Percentiles rank a stretch among this genome's conserved stretches.
Evolutionary conservation across 768 basidiomycete genomes (phyloP).

Genomic region (Tulasnella sp.): DNA sequence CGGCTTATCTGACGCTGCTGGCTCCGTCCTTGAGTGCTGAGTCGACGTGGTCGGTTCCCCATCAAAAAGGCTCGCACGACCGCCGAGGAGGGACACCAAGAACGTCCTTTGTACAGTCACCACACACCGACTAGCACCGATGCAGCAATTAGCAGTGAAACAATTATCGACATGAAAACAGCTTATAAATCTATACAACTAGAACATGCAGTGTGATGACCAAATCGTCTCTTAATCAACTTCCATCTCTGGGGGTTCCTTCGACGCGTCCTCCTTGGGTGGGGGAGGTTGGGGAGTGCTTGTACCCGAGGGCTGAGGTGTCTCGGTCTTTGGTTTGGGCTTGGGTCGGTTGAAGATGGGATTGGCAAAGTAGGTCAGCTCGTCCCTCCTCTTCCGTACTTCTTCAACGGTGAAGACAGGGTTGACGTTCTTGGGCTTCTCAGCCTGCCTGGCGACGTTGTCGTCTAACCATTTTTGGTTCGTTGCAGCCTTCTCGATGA

Average conservation of each 20-base stretch:
- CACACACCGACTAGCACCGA: no score
- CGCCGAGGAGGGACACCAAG: no score
- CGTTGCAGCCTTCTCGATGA: constrained; percentile 85
- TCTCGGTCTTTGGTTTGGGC: constrained; percentile 68
- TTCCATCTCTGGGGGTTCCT: constrained; percentile 65
- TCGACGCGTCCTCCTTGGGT: not conserved
- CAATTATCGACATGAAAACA: not conserved
- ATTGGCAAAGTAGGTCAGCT: constrained; percentile 79
- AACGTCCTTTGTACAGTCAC: no score
- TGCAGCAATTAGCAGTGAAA: not conserved
- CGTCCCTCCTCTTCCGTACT: constrained; percentile 85
- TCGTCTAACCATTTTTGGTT: constrained; percentile 96
- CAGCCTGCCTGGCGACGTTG: constrained; percentile 75
- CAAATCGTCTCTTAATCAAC: constrained; percentile 49
- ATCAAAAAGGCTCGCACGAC: no score
- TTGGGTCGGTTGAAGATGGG: constrained; percentile 89
- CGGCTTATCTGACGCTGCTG: no score
- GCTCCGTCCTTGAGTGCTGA: no score
- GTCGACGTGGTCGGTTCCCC: no score
- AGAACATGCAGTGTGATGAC: not conserved
- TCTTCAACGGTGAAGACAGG: constrained; percentile 74
- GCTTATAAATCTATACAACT: not conserved
- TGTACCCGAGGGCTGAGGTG: constrained; percentile 20
- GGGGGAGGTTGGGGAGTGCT: constrained; percentile 24
- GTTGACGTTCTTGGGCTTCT: constrained; percentile 82